Evolutionary conservation across 1,284 basidiomycete species (phyloP).

Genomic region (Bondarzewia mesenterica): DNA sequence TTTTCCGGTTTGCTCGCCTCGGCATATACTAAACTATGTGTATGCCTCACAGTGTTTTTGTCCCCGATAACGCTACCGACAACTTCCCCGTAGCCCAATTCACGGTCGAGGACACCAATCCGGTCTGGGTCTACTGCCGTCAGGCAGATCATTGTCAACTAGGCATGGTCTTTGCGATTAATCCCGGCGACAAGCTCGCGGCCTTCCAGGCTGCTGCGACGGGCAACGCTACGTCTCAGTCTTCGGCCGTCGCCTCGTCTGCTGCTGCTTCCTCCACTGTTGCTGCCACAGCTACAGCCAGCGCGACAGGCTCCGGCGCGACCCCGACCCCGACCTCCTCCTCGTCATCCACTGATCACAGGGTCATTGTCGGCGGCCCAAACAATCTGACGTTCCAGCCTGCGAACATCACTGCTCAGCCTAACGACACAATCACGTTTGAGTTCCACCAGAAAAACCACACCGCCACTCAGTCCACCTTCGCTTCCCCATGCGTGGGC

Average conservation of each 20-base stretch:
- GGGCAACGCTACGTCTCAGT: slow-evolving; percentile 20
- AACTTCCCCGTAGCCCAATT: slow-evolving; percentile 39
- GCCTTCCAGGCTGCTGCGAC: slow-evolving; percentile 46
- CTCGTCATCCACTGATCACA: slow-evolving; percentile 29
- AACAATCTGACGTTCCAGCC: slow-evolving; percentile 39
- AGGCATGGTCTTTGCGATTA: slow-evolving; percentile 62
- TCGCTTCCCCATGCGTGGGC: slow-evolving; percentile 45
- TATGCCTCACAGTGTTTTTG: slow-evolving; percentile 33
- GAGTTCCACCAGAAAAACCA: slow-evolving; percentile 43
- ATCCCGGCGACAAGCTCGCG: slow-evolving; percentile 43
- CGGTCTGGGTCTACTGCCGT: slow-evolving; percentile 53
- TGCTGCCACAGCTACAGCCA: slow-evolving; percentile 23
- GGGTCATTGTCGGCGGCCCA: slow-evolving; percentile 41
- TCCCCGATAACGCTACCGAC: slow-evolving; percentile 34
- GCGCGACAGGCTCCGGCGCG: slow-evolving; percentile 9
- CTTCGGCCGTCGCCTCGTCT: slow-evolving; percentile 19
- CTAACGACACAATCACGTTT: slow-evolving; percentile 57
- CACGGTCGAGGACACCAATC: slow-evolving; percentile 35
- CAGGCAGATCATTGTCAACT: slow-evolving; percentile 37
- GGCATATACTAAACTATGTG: background rate
- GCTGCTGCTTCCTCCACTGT: slow-evolving; percentile 17
- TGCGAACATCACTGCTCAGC: slow-evolving; percentile 44
- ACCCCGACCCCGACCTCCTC: slow-evolving; percentile 8
- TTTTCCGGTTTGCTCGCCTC: background rate
- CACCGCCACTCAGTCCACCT: slow-evolving; percentile 50